Evolutionary conservation across 768 basidiomycete species (phyloP), one percentile per base, ranked within the genome.

Genomic region (Pisolithus tinctorius): DNA sequence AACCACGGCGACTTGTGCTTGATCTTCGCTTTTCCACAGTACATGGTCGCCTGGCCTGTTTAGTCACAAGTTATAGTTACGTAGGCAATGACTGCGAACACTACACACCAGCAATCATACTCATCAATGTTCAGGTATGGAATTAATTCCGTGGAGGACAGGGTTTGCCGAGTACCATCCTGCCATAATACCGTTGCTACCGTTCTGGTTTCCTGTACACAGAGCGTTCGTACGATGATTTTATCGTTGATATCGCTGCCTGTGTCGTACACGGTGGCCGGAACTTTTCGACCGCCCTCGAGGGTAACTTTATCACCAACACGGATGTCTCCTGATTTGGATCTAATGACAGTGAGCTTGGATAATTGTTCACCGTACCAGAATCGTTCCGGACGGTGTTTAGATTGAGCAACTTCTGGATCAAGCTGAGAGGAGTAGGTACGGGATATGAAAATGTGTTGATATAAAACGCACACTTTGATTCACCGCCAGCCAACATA

Each of bases 21-120:
- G 73, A 48, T 82, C 82, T 68, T 93, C 93, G 31, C 74, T 80
- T 60, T 85, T 85, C 83, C 88, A 93, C 16, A 92, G 58, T 13
- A 94, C 86, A 66, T 90, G 83, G 61, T 97, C 92, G 16, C 93
- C 93, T 5, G 93, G 93, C 91, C 90, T 92, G 48, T 17, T 47
- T 34, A 55, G 11, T 48, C 48, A 47, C 60, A 52, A 58, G 51
- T 25, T 34, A 20, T n/a, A 37, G 40, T 45, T 9, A 26, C 29
- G 17, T 41, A 27, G 17, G 42, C 7, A 44, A 51, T 8, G 5
- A 13, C 14, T 11, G 34, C 34, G 4, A 41, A 47, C 9, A 11
- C 23, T 27, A 66, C 84, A 60, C 57, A 88, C 88, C 88, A 93
- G 65, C 85, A 90, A 63, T 92, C 93, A 64, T 88, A 90, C 68